Base-by-base conservation (phyloP, 768 basidiomycete genomes). In the Tulasnella sp. region DNA sequence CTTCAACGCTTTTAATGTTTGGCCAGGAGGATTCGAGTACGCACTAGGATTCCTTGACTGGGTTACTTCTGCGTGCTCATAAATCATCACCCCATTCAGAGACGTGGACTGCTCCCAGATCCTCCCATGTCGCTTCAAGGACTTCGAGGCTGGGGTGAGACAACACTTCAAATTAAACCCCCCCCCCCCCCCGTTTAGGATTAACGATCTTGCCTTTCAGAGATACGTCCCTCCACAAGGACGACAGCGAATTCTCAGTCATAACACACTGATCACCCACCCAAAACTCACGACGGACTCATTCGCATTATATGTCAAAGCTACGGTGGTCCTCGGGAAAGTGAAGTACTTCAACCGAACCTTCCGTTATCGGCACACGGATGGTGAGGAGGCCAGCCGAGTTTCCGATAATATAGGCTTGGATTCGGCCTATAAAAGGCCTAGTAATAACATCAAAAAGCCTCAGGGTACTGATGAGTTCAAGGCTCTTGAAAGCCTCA, bases 301-400 rank as follows among this genome's bases (percentile, higher is more conserved):
- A 0, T 87, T 87, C 65, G 77, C 78, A 7, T 66, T 88, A 15
- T 86, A 84, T 63, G 75, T 86, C 68, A 87, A 89, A 68, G 76
- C 79, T 15, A 75, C 77, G 10, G 80, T 86, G 58, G 63, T 89
- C 48, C 74, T 88, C 38, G 87, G 76, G 30, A 70, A 70, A 17
- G 54, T 63, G 4, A 59, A 56, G 41, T 27, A 29, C 2, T 54
- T 59, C 59, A 60, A 57, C 34, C 31, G 49, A 17, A 44, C 53
- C 12, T 64, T 60, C 46, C 57, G 52, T 1, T 31, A 45, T 24
- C 46, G 49, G 21, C 49, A 59, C 49, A 59, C 46, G 25, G 57
- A 60, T 50, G 54, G 54, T 1, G 22, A 19, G 15, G 54, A 43
- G 10, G 38, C 54, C 10, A 45, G 8, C 45, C 5, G 25, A 19